phyloP scores from a whole-genome alignment of 495 filamentous ascomycete species.

The Clavariopsis aquatica region DNA sequence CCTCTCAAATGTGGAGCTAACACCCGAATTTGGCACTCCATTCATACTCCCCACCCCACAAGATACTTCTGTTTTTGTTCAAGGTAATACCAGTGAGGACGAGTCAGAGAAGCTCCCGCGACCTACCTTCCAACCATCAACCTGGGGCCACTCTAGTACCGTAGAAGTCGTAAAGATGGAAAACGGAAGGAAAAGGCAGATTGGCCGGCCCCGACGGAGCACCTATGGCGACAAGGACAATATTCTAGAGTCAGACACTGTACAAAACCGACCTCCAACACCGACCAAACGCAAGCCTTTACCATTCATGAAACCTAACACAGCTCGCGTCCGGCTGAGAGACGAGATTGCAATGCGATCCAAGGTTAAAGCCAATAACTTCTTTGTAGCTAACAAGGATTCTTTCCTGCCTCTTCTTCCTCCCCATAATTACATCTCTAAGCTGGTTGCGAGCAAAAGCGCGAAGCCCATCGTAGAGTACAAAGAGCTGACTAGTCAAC shows the following conservation, averaged over 20 bases:
- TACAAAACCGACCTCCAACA: not conserved
- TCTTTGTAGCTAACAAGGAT: conserved; percentile 55
- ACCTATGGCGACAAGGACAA: not conserved
- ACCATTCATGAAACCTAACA: conserved; percentile 33
- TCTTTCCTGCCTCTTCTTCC: conserved; percentile 58
- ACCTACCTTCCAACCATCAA: not conserved
- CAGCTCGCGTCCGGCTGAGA: conserved; percentile 48
- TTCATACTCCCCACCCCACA: not conserved
- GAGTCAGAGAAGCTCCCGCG: not conserved
- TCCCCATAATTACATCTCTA: conserved; percentile 54
- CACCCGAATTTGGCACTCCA: not conserved
- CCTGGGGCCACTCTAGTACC: not conserved
- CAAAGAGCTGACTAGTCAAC: conserved; percentile 52
- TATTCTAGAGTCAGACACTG: conserved; percentile 27
- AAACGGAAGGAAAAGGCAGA: not conserved
- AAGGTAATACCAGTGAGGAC: not conserved
- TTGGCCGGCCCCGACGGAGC: conserved; percentile 15
- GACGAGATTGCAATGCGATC: conserved; percentile 52
- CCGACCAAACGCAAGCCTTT: not conserved
- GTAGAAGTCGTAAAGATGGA: conserved; percentile 25
- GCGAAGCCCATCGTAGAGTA: conserved; percentile 46
- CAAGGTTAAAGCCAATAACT: conserved; percentile 52
- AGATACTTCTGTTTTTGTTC: not conserved
- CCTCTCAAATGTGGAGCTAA: not conserved
- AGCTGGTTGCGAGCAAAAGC: conserved; percentile 41